Percentiles rank a stretch among this genome's conserved stretches.
Evolutionary conservation across 352 stramenopile genomes (phyloP).

Genomic region (Lagenidium sp.): DNA sequence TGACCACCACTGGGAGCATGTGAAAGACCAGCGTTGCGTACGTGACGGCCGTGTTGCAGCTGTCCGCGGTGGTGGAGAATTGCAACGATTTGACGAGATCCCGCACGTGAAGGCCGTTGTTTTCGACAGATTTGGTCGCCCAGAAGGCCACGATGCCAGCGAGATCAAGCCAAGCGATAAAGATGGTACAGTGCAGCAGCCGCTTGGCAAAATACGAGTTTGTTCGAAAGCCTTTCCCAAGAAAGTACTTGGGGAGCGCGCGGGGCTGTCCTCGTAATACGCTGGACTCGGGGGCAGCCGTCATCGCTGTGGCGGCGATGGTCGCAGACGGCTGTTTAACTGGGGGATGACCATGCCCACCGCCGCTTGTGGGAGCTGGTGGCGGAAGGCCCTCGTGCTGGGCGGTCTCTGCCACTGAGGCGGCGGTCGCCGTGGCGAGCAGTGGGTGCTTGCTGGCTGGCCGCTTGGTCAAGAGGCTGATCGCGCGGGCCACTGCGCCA

Average conservation of each 20-base stretch:
- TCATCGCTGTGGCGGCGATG: too few relatives aligned
- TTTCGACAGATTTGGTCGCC: slow-evolving; percentile 16
- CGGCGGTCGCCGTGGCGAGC: too few relatives aligned
- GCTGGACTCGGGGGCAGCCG: too few relatives aligned
- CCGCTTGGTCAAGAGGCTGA: too few relatives aligned
- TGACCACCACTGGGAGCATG: slow-evolving; percentile 35
- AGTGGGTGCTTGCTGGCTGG: too few relatives aligned
- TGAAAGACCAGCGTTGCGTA: slow-evolving; percentile 71
- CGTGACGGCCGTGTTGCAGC: slow-evolving; percentile 49
- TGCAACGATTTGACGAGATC: slow-evolving; percentile 25
- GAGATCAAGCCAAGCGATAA: slow-evolving; percentile 28
- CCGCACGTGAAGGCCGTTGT: slow-evolving; percentile 40
- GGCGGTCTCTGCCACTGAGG: too few relatives aligned
- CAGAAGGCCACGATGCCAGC: slow-evolving; percentile 42
- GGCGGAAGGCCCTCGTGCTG: too few relatives aligned
- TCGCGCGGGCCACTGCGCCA: too few relatives aligned
- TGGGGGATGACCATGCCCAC: too few relatives aligned
- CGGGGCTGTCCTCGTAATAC: slow-evolving; percentile 26
- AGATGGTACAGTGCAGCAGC: slow-evolving; percentile 34
- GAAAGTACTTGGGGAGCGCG: slow-evolving; percentile 28
- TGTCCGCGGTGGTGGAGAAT: slow-evolving; percentile 29
- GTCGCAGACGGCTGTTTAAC: too few relatives aligned
- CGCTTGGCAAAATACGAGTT: slow-evolving; percentile 82
- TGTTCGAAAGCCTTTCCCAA: slow-evolving; percentile 34
- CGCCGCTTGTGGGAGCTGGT: too few relatives aligned